Base-by-base conservation (phyloP, 1,139 yeast species). In the Debaryomyces sp. region DNA sequence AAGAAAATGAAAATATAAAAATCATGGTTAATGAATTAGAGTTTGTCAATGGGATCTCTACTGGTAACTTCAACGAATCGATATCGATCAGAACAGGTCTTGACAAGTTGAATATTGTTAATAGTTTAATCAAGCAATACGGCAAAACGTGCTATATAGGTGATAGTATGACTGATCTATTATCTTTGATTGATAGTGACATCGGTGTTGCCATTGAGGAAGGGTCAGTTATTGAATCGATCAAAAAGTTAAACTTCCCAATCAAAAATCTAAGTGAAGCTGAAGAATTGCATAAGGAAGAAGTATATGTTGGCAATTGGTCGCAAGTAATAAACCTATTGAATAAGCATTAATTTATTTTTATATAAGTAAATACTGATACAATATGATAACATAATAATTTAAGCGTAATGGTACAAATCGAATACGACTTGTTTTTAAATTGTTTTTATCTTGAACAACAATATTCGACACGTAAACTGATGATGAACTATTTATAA, bases 161-260 rank as follows among this genome's bases (percentile, higher is more conserved):
- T 1, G 94, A 87, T 58, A 82, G 89, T 52, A 57, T 79, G 1
- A 83, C 89, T 0, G 94, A 87, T 63, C 65, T 85, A 13, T 63
- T 83, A 34, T 76, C 85, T 1, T 63, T 85, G 59, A 50, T 81
- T 10, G 72, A 70, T 33, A 80, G 82, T 2, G 77, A 77, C 49
- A 53, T 63, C 17, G 89, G 87, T 0, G 64, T 84, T 4, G 71
- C 80, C 0, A 71, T 85, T 44, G 71, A 66, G 13, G 70, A 71
- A 3, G 66, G 69, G 2, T 53, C 62, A 13, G 54, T 62, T 6
- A 18, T 53, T 26, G 44, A 38, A 5, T 49, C 52, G 10, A 42
- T 60, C 7, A 13, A 37, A 23, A 10, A 32, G 24, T 36, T 53
- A 35, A 35, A 36, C n/a, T 32, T 51, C 4, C 34, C 40, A 6